These are phyloP conservation scores for Fraxinus angustifolia DNA, from an alignment of 305 asterid genomes.

Conservation along the genomic window DNA sequence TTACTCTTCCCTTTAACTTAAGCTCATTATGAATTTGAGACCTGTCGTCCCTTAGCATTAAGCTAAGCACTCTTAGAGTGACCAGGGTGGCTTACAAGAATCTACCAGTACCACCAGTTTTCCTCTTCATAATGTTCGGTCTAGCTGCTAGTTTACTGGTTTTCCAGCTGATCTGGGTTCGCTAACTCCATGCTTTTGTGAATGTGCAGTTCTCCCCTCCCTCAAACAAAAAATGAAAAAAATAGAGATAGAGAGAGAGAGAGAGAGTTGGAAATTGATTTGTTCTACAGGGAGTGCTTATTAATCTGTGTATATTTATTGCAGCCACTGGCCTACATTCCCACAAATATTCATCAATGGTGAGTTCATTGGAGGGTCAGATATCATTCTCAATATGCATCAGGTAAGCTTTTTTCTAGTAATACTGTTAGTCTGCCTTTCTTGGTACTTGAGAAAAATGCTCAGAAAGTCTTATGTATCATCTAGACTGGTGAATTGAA, in stretches of 20 bases:
- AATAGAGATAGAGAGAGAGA: not conserved
- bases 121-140: not conserved
- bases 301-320: conserved; percentile 20
- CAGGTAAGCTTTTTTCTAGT: conserved; percentile 44
- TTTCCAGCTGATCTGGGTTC: not conserved
- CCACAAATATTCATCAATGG: conserved; percentile 94
- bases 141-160: not conserved
- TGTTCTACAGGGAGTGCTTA: not conserved
- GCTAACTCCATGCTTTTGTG: not conserved
- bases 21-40: not conserved
- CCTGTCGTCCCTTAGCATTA: not conserved
- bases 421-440: not conserved
- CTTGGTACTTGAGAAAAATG: conserved; percentile 2
- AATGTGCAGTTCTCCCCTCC: not conserved
- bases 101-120: not conserved
- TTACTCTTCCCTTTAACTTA: not conserved
- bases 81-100: not conserved
- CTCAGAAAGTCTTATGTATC: conserved; percentile 12
- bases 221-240: not conserved
- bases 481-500: conserved; percentile 75
- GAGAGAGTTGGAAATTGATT: not conserved
- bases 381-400: conserved; percentile 92
- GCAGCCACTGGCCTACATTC: conserved; percentile 98
- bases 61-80: not conserved
- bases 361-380: conserved; percentile 96